Base-by-base conservation (phyloP, 1,284 basidiomycete genomes). In the Earliella scabrosa region DNA sequence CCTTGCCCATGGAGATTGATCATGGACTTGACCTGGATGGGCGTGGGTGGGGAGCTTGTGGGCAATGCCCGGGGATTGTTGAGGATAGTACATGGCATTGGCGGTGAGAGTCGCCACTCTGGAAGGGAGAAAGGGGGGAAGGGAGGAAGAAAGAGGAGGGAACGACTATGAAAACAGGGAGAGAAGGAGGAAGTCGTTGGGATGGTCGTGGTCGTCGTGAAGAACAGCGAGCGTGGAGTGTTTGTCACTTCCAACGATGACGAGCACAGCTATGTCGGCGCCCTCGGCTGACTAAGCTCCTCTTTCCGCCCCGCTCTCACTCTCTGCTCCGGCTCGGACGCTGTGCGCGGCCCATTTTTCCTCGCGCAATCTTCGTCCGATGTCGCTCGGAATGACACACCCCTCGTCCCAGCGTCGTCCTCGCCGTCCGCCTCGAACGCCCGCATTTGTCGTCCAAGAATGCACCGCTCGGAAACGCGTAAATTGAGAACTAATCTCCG, bases 81-180 rank as follows among this genome's bases (percentile, higher is more conserved):
- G 87, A 67, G 88, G 79, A 73, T 87, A 90, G 76, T 88, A 91
- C 88, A 91, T 91, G 61, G 77, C 80, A 80, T 80, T 72, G 71
- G 75, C 64, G 58, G 66, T 45, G 60, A 67, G 64, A 32, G 64
- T 64, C 50, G 64, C 64, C 64, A 66, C 61, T 48, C 60, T 65
- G 52, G 39, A 55, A 32, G 45, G 24, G 31, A 32, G 52, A 38
- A 45, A 24, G 56, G 49, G 32, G 38, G 44, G 45, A 32, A 48
- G 21, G 38, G 51, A 44, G 50, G 26, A 38, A 45, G 41, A 44
- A 38, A 50, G 56, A 41, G 40, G 58, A 55, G 55, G 50, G 56
- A 54, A 60, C 58, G 57, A 65, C 52, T 56, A 59, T 61, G 53
- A 46, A 45, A 48, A 57, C 51, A 60, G 52, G 50, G 49, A 58